Evolutionary conservation across 768 basidiomycete species (phyloP).

Genomic region (Suillus variegatus): DNA sequence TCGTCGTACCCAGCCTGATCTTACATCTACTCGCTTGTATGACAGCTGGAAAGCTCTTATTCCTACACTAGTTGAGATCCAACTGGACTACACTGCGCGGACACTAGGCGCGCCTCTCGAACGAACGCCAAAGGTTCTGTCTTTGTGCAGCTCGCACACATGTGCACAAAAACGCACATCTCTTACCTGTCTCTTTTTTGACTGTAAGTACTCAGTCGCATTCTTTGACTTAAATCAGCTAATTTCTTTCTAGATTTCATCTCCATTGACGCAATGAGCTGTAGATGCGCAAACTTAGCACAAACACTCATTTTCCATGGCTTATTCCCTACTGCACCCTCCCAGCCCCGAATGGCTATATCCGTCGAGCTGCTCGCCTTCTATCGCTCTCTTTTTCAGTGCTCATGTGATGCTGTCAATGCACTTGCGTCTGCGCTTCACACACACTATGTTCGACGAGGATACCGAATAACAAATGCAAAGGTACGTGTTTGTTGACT

Average conservation of each 20-base stretch:
- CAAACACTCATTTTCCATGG: conserved; percentile 31
- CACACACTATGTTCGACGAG: neutral
- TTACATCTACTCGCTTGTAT: neutral
- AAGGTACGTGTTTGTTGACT: conserved; percentile 3
- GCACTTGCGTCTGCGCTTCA: neutral
- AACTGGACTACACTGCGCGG: neutral
- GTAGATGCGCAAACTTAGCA: conserved; percentile 22
- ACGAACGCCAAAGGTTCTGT: neutral
- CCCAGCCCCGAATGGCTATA: conserved; percentile 17
- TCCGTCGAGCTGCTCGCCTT: conserved; percentile 35
- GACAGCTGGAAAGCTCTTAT: conserved; percentile 8
- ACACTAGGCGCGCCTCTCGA: neutral
- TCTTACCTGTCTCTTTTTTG: neutral
- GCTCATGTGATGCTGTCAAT: conserved; percentile 13
- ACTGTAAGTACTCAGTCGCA: neutral
- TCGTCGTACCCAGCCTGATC: conserved; percentile 3
- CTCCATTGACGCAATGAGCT: conserved; percentile 13
- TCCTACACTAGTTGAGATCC: neutral
- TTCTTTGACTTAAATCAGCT: neutral
- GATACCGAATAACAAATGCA: neutral
- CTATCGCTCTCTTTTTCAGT: conserved; percentile 35
- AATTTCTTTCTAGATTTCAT: conserved; percentile 18
- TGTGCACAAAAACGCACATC: neutral
- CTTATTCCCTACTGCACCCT: conserved; percentile 32
- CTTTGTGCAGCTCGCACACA: neutral